Evolutionary conservation across 441 rosid genomes (phyloP).

Genomic region (Capsella rubella): DNA sequence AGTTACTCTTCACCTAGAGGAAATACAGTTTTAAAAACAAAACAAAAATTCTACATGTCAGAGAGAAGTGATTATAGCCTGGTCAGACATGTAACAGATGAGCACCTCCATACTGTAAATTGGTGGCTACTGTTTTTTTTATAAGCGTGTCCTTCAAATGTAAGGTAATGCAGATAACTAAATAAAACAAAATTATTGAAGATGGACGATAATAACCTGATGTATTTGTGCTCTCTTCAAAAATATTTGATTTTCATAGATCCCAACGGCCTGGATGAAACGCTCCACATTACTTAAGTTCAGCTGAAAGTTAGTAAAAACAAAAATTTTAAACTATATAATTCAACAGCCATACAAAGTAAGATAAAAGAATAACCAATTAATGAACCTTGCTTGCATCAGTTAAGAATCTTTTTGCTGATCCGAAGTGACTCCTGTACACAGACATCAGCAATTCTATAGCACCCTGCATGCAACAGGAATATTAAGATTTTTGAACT

Average conservation of each 20-base stretch:
- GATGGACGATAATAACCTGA: conserved; percentile 57
- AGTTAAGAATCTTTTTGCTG: conserved; percentile 74
- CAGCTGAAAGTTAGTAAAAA: conserved; percentile 56
- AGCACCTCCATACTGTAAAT: background rate
- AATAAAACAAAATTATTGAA: conserved; percentile 12
- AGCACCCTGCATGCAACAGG: conserved; percentile 75
- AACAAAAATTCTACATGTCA: background rate
- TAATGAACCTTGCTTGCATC: conserved; percentile 73
- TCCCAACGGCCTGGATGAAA: conserved; percentile 92
- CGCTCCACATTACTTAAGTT: conserved; percentile 77
- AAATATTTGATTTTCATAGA: conserved; percentile 84
- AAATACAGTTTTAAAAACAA: background rate
- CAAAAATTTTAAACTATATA: background rate
- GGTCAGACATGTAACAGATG: background rate
- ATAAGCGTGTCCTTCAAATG: background rate
- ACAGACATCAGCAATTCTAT: conserved; percentile 85
- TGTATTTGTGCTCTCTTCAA: conserved; percentile 79
- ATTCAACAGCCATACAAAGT: background rate
- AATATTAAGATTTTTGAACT: background rate
- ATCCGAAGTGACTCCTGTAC: conserved; percentile 81
- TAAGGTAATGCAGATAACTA: conserved; percentile 5
- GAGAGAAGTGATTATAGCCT: conserved; percentile 15
- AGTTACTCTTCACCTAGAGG: conserved; percentile 12
- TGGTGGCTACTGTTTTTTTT: too few species aligned
- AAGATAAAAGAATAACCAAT: conserved; percentile 4